These are phyloP conservation scores for Cylindrotheca closterium DNA, from an alignment of 108 stramenopile species.

Conservation along the genomic window DNA sequence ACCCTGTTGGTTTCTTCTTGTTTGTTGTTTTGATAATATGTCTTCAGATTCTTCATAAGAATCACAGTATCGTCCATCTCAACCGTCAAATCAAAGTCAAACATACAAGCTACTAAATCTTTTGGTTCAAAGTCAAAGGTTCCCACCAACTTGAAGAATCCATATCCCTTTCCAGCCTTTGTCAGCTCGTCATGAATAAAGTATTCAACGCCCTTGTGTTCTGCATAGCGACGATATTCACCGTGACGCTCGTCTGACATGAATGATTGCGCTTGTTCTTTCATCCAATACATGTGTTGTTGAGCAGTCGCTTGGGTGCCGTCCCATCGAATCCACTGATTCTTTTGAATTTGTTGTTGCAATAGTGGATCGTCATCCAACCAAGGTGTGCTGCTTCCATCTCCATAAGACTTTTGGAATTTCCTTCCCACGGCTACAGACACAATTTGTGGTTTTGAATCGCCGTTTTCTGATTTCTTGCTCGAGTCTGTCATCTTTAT, in stretches of 20 bases:
- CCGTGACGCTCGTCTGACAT: slow-evolving; percentile 4
- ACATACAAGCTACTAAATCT: slow-evolving; percentile 18
- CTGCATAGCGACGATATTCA: slow-evolving; percentile 21
- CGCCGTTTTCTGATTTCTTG: no score
- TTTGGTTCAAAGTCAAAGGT: slow-evolving; percentile 14
- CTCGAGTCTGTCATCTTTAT: no score
- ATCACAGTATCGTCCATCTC: slow-evolving; percentile 15
- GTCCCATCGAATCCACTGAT: slow-evolving; percentile 30
- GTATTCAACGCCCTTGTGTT: slow-evolving; percentile 7
- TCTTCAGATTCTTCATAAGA: slow-evolving; percentile 8
- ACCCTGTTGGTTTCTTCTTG: no score
- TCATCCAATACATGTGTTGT: slow-evolving; percentile 11
- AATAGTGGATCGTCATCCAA: slow-evolving; percentile 15
- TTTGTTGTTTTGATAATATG: slow-evolving; percentile 1
- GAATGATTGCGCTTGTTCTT: slow-evolving; percentile 5
- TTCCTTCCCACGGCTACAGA: no score
- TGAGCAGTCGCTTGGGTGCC: slow-evolving; percentile 22
- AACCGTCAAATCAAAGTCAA: slow-evolving; percentile 13
- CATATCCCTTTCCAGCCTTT: slow-evolving; percentile 17
- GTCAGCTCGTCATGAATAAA: slow-evolving; percentile 28
- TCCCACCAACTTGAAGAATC: slow-evolving; percentile 20
- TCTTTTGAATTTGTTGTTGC: slow-evolving; percentile 11
- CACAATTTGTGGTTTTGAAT: no score
- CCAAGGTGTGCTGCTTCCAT: no score
- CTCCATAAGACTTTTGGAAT: no score